Evolutionary conservation across 768 basidiomycete species (phyloP).

Genomic region (Kwoniella botswanensis): DNA sequence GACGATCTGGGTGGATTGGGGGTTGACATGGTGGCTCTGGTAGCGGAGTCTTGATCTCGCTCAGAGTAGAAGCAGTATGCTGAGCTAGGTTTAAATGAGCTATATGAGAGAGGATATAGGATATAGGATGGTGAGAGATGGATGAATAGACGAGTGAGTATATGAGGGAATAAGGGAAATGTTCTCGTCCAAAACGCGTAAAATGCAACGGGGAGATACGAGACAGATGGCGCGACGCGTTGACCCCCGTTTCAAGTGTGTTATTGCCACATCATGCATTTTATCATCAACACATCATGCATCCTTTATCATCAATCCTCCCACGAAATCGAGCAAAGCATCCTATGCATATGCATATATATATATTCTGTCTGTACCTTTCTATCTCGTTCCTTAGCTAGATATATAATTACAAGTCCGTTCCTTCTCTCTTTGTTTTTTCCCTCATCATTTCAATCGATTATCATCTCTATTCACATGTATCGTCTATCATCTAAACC

Average conservation of each 20-base stretch:
- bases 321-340: neutral
- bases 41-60: neutral
- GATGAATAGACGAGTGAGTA: slow-evolving; percentile 6
- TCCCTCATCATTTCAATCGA: too few species aligned
- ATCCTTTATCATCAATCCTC: neutral
- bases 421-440: neutral
- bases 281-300: neutral
- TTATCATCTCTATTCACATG: neutral
- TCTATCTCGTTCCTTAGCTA: neutral
- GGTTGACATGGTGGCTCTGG: slow-evolving; percentile 36
- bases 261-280: slow-evolving; percentile 16
- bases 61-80: neutral
- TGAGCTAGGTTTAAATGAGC: neutral
- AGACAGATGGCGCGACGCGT: slow-evolving; percentile 25
- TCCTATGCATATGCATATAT: neutral
- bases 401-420: neutral
- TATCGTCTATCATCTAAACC: neutral
- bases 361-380: neutral
- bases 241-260: neutral
- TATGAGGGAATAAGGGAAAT: slow-evolving; percentile 30
- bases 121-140: neutral
- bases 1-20: slow-evolving; percentile 47
- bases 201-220: neutral
- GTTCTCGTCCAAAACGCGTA: slow-evolving; percentile 15
- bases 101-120: neutral